These are phyloP conservation scores for Aspergillus spinulosporus DNA, from an alignment of 2,329 filamentous ascomycete species.

Conservation along the genomic window DNA sequence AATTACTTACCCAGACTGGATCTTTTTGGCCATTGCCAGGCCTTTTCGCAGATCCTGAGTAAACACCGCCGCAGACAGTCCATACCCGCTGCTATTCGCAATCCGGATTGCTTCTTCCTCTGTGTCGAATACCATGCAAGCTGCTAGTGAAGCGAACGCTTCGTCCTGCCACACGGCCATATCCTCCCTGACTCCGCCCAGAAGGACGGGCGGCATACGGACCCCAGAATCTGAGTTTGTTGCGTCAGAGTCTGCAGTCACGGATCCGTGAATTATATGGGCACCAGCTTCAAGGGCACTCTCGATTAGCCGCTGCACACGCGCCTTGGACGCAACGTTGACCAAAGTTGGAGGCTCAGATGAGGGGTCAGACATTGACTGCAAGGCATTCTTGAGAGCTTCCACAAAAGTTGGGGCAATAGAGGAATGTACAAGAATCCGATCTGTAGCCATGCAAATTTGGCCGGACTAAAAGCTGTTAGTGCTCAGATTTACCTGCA, in stretches of 20 bases:
- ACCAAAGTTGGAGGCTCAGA: conserved; percentile 45
- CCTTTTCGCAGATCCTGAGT: conserved; percentile 64
- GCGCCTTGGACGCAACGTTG: conserved; percentile 46
- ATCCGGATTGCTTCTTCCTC: conserved; percentile 67
- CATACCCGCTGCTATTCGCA: conserved; percentile 78
- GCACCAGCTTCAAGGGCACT: conserved; percentile 34
- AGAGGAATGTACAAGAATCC: conserved; percentile 61
- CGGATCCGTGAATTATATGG: conserved; percentile 32
- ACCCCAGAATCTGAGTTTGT: conserved; percentile 24
- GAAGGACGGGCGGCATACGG: conserved; percentile 64
- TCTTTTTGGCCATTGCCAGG: conserved; percentile 57
- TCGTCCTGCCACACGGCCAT: conserved; percentile 76
- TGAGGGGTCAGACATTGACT: conserved; percentile 32
- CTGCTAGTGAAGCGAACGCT: conserved; percentile 72
- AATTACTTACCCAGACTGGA: conserved; percentile 59
- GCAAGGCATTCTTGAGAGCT: conserved; percentile 47
- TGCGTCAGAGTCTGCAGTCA: conserved; percentile 6
- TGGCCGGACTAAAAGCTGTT: conserved; percentile 59
- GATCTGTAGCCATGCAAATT: conserved; percentile 80
- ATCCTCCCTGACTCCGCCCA: conserved; percentile 64
- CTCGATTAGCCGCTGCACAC: conserved; percentile 37
- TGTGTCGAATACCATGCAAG: conserved; percentile 61
- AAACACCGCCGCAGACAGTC: conserved; percentile 69
- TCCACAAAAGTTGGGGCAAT: conserved; percentile 55
- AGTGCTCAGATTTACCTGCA: neutral